Conservation (phyloP, 1,284 basidiomycete species). For the Blastosporella zonata region DNA sequence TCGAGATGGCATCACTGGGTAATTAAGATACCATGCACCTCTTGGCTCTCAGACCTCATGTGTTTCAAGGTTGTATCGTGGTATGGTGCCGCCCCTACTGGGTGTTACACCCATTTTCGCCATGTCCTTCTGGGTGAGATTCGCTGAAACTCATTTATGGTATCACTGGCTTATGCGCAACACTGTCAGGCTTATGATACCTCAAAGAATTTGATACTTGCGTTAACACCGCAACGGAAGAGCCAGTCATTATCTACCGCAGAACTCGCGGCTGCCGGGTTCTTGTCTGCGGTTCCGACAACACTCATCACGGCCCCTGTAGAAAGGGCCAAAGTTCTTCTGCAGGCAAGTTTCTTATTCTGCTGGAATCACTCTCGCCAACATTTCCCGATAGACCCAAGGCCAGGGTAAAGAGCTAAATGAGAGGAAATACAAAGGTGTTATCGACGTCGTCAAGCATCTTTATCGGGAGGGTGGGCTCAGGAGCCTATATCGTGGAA, state of each 20-base stretch:
- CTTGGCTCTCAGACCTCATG: constrained; percentile 7
- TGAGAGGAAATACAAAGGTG: constrained; percentile 82
- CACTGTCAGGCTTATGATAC: constrained; percentile 83
- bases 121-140: constrained; percentile 91
- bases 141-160: constrained; percentile 2
- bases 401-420: constrained; percentile 64
- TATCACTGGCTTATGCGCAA: neutral
- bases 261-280: constrained; percentile 92
- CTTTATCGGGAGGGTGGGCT: constrained; percentile 95
- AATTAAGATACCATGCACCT: constrained; percentile 24
- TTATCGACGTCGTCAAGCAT: constrained; percentile 87
- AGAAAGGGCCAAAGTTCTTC: constrained; percentile 94
- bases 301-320: constrained; percentile 93
- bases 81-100: constrained; percentile 93
- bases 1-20: constrained; percentile 89
- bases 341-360: constrained; percentile 61
- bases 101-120: constrained; percentile 99
- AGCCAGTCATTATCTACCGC: constrained; percentile 64
- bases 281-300: constrained; percentile 91
- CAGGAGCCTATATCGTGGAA: constrained; percentile 91
- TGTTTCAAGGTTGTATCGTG: constrained; percentile 72
- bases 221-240: constrained; percentile 67
- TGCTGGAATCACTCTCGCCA: constrained; percentile 1
- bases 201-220: constrained; percentile 86
- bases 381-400: constrained; percentile 62